Conservation (phyloP, 331 rosid genomes). For the Erythrophleum ivorense region DNA sequence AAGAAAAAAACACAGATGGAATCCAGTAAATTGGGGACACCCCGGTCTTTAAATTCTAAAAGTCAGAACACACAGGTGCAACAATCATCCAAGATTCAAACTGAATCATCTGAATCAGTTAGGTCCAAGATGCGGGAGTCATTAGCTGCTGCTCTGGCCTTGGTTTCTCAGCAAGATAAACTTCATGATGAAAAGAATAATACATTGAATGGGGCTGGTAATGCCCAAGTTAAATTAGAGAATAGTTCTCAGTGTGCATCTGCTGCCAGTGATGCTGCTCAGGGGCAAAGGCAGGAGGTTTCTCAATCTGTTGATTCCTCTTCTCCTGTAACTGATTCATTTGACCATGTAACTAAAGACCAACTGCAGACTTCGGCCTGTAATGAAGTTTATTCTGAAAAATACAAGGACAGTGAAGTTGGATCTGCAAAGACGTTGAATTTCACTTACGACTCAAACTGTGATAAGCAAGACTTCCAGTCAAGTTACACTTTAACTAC, state of each 20-base stretch:
- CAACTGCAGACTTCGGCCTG: conserved; percentile 34
- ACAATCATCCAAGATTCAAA: conserved; percentile 61
- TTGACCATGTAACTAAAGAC: conserved; percentile 44
- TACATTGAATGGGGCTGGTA: conserved; percentile 15
- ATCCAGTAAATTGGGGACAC: conserved; percentile 57
- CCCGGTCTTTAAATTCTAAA: conserved; percentile 61
- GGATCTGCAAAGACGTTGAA: conserved; percentile 44
- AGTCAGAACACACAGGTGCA: conserved; percentile 55
- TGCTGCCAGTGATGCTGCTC: conserved; percentile 38
- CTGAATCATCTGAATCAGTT: conserved; percentile 79
- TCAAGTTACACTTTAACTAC: conserved; percentile 63
- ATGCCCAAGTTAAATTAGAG: conserved; percentile 32
- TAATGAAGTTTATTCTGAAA: conserved; percentile 39
- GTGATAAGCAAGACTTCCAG: conserved; percentile 63
- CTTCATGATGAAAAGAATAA: conserved; percentile 37
- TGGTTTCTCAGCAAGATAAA: conserved; percentile 68
- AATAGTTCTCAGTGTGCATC: conserved; percentile 40
- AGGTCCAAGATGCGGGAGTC: conserved; percentile 99
- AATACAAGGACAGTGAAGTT: conserved; percentile 35
- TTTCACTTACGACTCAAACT: conserved; percentile 38
- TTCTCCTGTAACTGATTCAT: conserved; percentile 42
- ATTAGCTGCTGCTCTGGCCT: conserved; percentile 73
- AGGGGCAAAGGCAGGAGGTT: conserved; percentile 43
- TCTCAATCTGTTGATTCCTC: conserved; percentile 44
- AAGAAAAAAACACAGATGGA: conserved; percentile 74